These are phyloP conservation scores for Mastigamoeba balamuthi DNA, from an alignment of 78 protist species.

Conservation along the genomic window DNA sequence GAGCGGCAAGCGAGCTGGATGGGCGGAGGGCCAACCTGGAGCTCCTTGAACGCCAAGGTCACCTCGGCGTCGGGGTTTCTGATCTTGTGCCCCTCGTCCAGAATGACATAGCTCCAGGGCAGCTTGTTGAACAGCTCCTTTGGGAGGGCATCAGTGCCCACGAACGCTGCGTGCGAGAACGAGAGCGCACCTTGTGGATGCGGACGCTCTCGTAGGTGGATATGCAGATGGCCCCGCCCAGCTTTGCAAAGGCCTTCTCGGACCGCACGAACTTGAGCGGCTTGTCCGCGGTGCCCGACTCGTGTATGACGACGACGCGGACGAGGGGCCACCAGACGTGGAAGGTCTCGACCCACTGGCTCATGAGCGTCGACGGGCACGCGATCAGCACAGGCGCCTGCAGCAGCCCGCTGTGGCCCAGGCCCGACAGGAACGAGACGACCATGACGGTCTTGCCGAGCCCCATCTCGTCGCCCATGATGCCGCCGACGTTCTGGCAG, in stretches of 20 bases:
- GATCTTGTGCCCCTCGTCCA: conserved; percentile 97
- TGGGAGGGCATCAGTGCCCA: no score
- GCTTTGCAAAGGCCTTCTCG: not conserved
- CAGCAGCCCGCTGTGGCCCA: conserved; percentile 20
- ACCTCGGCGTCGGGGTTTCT: conserved; percentile 89
- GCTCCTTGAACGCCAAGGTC: conserved; percentile 71
- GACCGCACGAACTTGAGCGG: not conserved
- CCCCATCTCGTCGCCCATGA: conserved; percentile 95
- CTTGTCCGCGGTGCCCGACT: conserved; percentile 1
- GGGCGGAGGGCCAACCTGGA: not conserved
- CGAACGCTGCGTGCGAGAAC: no score
- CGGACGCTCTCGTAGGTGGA: conserved; percentile 79
- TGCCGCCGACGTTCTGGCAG: conserved; percentile 78
- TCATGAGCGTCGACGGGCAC: conserved; percentile 80
- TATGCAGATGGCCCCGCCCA: conserved; percentile 45
- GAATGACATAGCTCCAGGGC: conserved; percentile 70
- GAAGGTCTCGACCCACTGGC: conserved; percentile 87
- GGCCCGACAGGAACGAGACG: conserved; percentile 50
- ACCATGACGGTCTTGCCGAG: conserved; percentile 92
- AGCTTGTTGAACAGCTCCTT: conserved; percentile 2
- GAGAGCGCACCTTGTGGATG: not conserved
- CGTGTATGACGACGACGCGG: conserved; percentile 58
- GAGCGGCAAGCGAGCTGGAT: not conserved
- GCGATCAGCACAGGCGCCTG: conserved; percentile 58
- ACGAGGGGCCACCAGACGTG: conserved; percentile 79